Conservation (phyloP, 2,329 filamentous ascomycete genomes). For the Polychaeton citri region DNA sequence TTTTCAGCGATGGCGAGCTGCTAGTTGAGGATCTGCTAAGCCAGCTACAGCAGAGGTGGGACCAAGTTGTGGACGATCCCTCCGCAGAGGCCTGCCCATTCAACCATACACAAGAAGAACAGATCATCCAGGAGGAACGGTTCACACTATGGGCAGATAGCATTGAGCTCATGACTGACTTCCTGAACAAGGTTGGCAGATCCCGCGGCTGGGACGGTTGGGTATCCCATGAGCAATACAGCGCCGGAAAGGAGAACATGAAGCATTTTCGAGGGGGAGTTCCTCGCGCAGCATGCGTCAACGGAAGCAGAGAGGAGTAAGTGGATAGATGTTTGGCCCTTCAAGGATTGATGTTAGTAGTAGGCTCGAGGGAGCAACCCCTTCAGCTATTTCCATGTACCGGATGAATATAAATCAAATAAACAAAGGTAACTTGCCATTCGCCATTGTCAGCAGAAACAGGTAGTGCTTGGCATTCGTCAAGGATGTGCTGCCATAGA, state of each 20-base stretch:
- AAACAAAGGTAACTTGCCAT: too few relatives aligned
- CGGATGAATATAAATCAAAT: too few relatives aligned
- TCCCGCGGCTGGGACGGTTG: constrained; percentile 5
- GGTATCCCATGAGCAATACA: constrained; percentile 5
- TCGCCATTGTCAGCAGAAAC: too few relatives aligned
- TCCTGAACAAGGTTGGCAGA: constrained; percentile 3
- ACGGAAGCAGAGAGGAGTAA: constrained; percentile 4
- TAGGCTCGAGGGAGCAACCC: neutral
- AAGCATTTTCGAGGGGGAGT: constrained; percentile 4
- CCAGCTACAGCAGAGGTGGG: constrained; percentile 4
- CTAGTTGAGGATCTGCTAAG: constrained; percentile 4
- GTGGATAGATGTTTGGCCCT: constrained; percentile 4
- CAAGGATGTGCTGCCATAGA: too few relatives aligned
- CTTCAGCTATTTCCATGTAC: neutral
- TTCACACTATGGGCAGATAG: constrained; percentile 4
- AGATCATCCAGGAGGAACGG: constrained; percentile 1
- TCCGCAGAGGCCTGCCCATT: constrained; percentile 2
- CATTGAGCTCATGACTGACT: constrained; percentile 5
- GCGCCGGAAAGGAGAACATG: constrained; percentile 4
- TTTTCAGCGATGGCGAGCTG: constrained; percentile 6
- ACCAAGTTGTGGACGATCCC: constrained; percentile 4
- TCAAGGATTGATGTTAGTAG: neutral
- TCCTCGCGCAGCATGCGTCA: constrained; percentile 4
- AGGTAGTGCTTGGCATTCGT: too few relatives aligned
- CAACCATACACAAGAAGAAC: constrained; percentile 2